Evolutionary conservation across 768 basidiomycete species (phyloP), one percentile per base, ranked within the genome.

Genomic region (Pleurotus cornucopiae): DNA sequence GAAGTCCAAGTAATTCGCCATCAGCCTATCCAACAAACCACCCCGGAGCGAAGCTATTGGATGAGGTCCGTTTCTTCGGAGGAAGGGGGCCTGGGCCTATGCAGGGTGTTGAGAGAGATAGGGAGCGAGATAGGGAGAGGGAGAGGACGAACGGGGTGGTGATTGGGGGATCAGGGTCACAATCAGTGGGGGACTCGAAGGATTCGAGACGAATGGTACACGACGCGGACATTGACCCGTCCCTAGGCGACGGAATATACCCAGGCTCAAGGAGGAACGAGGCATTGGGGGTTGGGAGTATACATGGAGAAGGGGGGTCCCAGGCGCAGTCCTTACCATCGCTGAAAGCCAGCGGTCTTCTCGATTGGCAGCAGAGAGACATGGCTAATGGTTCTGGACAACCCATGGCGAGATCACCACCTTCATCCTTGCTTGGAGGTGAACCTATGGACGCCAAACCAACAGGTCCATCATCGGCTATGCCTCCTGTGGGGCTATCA

Each of bases 281-380:
- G 60, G 51, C 65, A 62, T 60, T 47, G 58, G 39, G 62, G 63
- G 43, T 26, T 57, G 53, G 64, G 58, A 56, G 61, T 51, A 43
- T 54, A 41, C 56, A 59, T 45, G 55, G 60, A 12, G 58, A 64
- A 30, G 72, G 74, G 21, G 67, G 67, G 18, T 60, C 65, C 30
- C 78, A 72, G 60, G 82, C 84, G 16, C 69, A 44, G 41, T 44
- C 41, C 11, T 44, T 90, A 57, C 88, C 88, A 30, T 89, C 88
- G 38, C 71, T 90, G 54, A 89, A 89, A 69, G 81, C 84, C 30
- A 88, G 85, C 60, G 88, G 88, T 18, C 73, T 90, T 45, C 72
- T 90, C 40, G 86, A 88, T 61, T 73, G 77, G 56, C 78, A 82
- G 82, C 57, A 69, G 57, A 69, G 54, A 37, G 46, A 25, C 6